Evolutionary conservation across 345 rosid species (phyloP), one percentile per base, ranked within the genome.

Genomic region (Geranium brycei): DNA sequence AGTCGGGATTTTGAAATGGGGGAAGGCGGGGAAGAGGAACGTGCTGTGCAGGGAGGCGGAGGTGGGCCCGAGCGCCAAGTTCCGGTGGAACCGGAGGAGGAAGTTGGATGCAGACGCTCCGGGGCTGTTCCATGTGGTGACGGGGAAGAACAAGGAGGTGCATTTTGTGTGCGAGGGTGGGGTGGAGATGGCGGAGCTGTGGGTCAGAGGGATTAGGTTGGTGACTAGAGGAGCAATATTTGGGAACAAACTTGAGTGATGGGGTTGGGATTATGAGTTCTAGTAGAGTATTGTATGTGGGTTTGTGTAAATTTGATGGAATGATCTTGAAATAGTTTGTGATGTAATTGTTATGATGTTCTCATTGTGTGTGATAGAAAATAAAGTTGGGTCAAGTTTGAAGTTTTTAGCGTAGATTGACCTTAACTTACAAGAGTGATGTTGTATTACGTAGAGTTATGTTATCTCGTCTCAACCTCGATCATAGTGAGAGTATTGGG

Each of bases 151-250:
- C 75, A 84, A 76, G 73, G 87, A 86, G 74, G 61, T 86, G 64
- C 89, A 84, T 64, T 84, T 86, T 53, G 83, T 79, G 0, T 83
- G 89, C 12, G 72, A 77, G 10, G 89, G 85, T 12, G 92, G 89
- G 60, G 53, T 38, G 0, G 84, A 82, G 66, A 73, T 73, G 82
- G 89, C 92, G 0, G 68, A 70, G 68, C 62, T 86, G 28, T 85
- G 91, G 91, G 85, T 79, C 7, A 83, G 88, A 59, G 91, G 91
- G 32, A 83, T 85, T 66, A 72, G 67, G 67, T 73, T 83, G 0
- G 74, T 85, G 58, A 83, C 91, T 5, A 73, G 73, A 77, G 68
- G 69, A 64, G 79, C 80, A 47, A 68, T 79, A 32, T 79, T 81
- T 61, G 65, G 80, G 7, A 32, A 31, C 53, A 6, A 2, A 13